Evolutionary conservation across 1,284 basidiomycete genomes (phyloP).

Genomic region (Xanthoconium separans): DNA sequence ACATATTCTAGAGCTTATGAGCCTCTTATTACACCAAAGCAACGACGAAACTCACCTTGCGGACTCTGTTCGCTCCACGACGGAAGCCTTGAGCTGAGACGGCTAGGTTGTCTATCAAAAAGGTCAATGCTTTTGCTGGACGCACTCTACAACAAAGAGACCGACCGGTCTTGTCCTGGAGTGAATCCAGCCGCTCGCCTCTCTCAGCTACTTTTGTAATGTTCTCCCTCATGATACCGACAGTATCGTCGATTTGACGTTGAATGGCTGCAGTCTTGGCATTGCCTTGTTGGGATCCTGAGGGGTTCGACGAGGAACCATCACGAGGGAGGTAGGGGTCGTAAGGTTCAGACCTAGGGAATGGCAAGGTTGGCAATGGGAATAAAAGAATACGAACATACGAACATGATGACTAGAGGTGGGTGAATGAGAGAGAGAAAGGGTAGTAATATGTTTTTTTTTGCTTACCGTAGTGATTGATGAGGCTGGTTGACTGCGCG

Average conservation of each 20-base stretch:
- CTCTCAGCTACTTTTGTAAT: constrained; percentile 95
- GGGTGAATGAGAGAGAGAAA: neutral
- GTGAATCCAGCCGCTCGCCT: constrained; percentile 89
- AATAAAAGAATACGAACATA: constrained; percentile 10
- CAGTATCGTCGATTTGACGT: constrained; percentile 91
- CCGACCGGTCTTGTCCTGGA: constrained; percentile 98
- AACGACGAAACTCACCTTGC: constrained; percentile 72
- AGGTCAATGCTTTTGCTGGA: constrained; percentile 1
- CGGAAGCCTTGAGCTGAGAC: constrained; percentile 99
- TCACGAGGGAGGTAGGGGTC: constrained; percentile 93
- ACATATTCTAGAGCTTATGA: constrained; percentile 65
- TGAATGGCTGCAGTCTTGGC: constrained; percentile 92
- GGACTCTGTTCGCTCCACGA: constrained; percentile 93
- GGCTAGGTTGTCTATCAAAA: constrained; percentile 82
- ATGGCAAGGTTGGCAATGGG: constrained; percentile 2
- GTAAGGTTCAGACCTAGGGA: constrained; percentile 84
- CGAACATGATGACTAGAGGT: constrained; percentile 23
- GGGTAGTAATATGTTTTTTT: neutral
- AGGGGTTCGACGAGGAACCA: constrained; percentile 61
- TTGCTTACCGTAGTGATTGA: constrained; percentile 15
- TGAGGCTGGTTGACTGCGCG: constrained; percentile 24
- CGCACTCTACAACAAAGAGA: constrained; percentile 18
- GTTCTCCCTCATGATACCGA: constrained; percentile 97
- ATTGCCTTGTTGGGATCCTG: constrained; percentile 50
- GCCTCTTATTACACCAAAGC: constrained; percentile 21